These are phyloP conservation scores for Leccinum subrobustum DNA, from an alignment of 1,284 basidiomycete genomes.

Conservation along the genomic window DNA sequence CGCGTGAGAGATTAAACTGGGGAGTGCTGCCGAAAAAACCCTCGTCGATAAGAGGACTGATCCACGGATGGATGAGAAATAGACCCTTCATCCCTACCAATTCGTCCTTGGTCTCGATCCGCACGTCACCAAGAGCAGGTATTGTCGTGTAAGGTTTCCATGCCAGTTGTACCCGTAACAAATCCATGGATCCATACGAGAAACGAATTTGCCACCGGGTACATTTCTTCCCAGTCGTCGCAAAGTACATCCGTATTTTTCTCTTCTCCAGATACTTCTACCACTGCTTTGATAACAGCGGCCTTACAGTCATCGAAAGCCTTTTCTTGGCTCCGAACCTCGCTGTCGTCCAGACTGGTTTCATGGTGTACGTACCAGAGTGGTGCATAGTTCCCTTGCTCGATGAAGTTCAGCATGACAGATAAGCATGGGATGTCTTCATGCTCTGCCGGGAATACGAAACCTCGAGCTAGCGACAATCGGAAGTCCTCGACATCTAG, in stretches of 20 bases:
- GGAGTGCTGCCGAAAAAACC: not conserved
- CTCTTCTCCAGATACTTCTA: conserved; percentile 83
- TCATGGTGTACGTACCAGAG: conserved; percentile 52
- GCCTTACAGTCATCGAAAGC: conserved; percentile 81
- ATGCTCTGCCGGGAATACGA: conserved; percentile 57
- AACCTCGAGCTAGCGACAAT: conserved; percentile 65
- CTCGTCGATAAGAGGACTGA: not conserved
- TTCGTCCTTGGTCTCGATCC: not conserved
- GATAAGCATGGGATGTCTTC: conserved; percentile 57
- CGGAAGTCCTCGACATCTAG: conserved; percentile 76
- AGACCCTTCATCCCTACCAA: not conserved
- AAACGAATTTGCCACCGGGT: conserved; percentile 73
- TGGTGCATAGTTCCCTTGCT: conserved; percentile 61
- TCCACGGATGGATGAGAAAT: not conserved
- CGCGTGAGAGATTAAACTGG: not conserved
- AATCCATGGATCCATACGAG: conserved; percentile 69
- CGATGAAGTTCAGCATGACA: conserved; percentile 71
- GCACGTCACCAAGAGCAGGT: not conserved
- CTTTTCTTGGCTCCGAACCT: conserved; percentile 60
- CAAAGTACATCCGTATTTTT: conserved; percentile 74
- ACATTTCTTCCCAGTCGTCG: conserved; percentile 54
- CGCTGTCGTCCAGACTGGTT: conserved; percentile 39
- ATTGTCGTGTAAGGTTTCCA: conserved; percentile 23
- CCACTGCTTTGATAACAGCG: conserved; percentile 78
- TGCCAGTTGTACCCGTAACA: conserved; percentile 27